phyloP scores from a whole-genome alignment of 768 basidiomycete genomes.

The Butyriboletus loyo region DNA sequence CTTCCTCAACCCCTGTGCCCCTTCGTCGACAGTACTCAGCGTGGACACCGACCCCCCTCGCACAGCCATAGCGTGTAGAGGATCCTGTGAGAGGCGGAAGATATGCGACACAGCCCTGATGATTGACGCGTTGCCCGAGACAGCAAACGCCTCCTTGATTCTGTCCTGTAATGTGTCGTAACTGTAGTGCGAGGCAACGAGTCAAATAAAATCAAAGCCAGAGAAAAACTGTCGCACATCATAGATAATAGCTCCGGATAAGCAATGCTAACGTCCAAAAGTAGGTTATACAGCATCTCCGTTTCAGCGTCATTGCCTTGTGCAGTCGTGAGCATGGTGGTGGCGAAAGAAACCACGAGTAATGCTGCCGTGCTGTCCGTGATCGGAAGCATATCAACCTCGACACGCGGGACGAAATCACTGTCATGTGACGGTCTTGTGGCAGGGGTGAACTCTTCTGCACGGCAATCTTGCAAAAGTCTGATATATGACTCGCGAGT shows the following conservation, averaged over 20 bases:
- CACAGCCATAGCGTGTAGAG: slow-evolving; percentile 37
- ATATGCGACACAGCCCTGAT: slow-evolving; percentile 72
- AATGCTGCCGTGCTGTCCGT: slow-evolving; percentile 63
- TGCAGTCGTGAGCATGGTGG: slow-evolving; percentile 69
- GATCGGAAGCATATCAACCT: slow-evolving; percentile 58
- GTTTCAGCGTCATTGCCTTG: slow-evolving; percentile 81
- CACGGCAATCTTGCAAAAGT: slow-evolving; percentile 61
- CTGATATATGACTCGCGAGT: slow-evolving; percentile 52
- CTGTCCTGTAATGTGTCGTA: slow-evolving; percentile 76
- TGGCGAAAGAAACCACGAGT: slow-evolving; percentile 69
- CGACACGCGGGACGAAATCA: slow-evolving; percentile 49
- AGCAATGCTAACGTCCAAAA: slow-evolving; percentile 63
- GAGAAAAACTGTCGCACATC: slow-evolving; percentile 50
- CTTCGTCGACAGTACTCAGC: slow-evolving; percentile 61
- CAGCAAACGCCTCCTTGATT: slow-evolving; percentile 68
- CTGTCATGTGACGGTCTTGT: slow-evolving; percentile 39
- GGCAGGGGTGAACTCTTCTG: slow-evolving; percentile 45
- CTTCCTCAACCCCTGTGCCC: slow-evolving; percentile 44
- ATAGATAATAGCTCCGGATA: slow-evolving; percentile 74
- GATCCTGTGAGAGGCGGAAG: slow-evolving; percentile 66
- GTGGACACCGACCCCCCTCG: slow-evolving; percentile 60
- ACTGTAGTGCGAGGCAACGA: slow-evolving; percentile 35
- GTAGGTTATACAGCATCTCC: slow-evolving; percentile 71
- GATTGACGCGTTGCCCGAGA: slow-evolving; percentile 67
- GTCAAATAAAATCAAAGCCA: neutral